Base-by-base conservation (phyloP, 148 eudicot species). In the Silene latifolia region DNA sequence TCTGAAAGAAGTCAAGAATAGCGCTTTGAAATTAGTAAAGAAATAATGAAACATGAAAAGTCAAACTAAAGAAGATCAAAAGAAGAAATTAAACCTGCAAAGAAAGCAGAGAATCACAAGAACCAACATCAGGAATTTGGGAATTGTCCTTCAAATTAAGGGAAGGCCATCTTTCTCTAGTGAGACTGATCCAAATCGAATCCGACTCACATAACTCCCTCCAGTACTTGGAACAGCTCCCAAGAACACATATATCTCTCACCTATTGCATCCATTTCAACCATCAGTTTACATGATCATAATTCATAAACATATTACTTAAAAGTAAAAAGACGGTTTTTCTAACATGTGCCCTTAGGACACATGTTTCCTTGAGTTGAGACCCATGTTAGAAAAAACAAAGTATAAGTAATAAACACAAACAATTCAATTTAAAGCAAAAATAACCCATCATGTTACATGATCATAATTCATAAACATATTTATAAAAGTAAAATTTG, bases 221-320 rank as follows among this genome's bases (percentile, higher is more conserved):
- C 98, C 98, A 93, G 48, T 80, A 89, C 73, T 85, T 74, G 4
- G 90, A 89, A 81, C 98, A 90, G 64, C 92, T 85, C 18, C 91
- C 93, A 61, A 93, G 63, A 1, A 90, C 84, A 80, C 96, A 93
- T 32, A 90, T 85, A 78, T 93, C 96, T 72, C 79, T 42, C 25
- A 65, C 89, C 96, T 93, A 77, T 20, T 13, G 15, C 10, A 27
- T 18, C 20, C 13, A 27, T 63, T 63, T 15, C 17, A 51, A 59
- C 19, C 25, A 42, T 61, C 5, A 5, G 11, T 8, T 27, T 29
- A 27, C 6, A 46, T 47, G 14, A 68, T 44, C 53, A 81, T 67
- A n/a, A n/a, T n/a, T n/a, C n/a, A n/a, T n/a, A n/a, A 24, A 65
- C 44, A 72, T 39, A 69, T 58, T 39, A 65, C 51, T 24, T 11